These are phyloP conservation scores for Chaetoscypha palmicola DNA, from an alignment of 2,329 filamentous ascomycete genomes.

Conservation along the genomic window DNA sequence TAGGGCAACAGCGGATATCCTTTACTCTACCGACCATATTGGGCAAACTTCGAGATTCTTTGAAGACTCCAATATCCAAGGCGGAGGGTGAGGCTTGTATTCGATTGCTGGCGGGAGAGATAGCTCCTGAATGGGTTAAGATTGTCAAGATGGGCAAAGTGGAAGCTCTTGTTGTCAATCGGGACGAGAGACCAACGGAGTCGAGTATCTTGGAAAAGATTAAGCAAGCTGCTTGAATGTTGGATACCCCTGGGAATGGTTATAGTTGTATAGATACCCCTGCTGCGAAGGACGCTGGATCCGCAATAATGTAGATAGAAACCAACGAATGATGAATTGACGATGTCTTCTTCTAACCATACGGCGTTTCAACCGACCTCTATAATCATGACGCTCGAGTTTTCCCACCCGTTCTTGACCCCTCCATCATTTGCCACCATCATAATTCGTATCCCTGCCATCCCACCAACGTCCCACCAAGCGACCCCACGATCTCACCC, in stretches of 20 bases:
- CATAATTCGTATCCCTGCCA: conserved; percentile 4
- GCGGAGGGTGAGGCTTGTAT: conserved; percentile 42
- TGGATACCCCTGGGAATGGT: background rate
- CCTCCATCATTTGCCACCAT: background rate
- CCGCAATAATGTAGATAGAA: background rate
- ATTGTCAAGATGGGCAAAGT: conserved; percentile 39
- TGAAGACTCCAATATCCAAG: conserved; percentile 40
- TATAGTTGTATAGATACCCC: conserved; percentile 5
- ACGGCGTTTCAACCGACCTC: conserved; percentile 4
- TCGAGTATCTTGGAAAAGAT: conserved; percentile 24
- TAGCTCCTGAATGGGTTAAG: conserved; percentile 43
- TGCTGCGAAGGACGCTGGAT: background rate
- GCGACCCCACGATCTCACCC: too few species aligned
- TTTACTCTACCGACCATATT: conserved; percentile 59
- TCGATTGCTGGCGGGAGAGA: conserved; percentile 38
- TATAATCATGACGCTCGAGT: conserved; percentile 3
- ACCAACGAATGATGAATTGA: conserved; percentile 6
- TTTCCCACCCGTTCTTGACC: background rate
- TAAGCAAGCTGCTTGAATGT: conserved; percentile 14
- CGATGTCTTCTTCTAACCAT: conserved; percentile 5
- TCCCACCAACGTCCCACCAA: conserved; percentile 2
- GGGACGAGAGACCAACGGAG: conserved; percentile 26
- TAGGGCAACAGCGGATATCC: conserved; percentile 50
- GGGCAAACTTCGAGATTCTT: conserved; percentile 61
- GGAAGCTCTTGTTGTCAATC: conserved; percentile 39